These are phyloP conservation scores for Alternaria brassicicola DNA, from an alignment of 2,329 filamentous ascomycete genomes.

Conservation along the genomic window DNA sequence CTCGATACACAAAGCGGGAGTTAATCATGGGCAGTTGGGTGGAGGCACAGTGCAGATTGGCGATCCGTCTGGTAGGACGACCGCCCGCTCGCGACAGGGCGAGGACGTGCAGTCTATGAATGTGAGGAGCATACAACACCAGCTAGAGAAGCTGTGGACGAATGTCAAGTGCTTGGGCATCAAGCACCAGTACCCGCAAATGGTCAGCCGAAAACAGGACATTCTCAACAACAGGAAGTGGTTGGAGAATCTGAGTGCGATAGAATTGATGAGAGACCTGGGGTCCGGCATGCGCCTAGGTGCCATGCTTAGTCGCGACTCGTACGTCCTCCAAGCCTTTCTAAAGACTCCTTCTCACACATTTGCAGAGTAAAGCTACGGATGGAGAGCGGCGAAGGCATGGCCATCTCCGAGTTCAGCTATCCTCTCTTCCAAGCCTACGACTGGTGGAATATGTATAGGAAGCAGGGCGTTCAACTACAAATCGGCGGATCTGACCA, in stretches of 20 bases:
- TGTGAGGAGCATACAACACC: conserved; percentile 70
- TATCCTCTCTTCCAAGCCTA: conserved; percentile 94
- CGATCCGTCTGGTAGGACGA: conserved; percentile 74
- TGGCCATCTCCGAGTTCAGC: conserved; percentile 91
- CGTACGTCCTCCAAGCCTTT: conserved; percentile 61
- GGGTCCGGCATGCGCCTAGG: conserved; percentile 79
- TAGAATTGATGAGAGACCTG: conserved; percentile 76
- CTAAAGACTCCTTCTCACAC: conserved; percentile 19
- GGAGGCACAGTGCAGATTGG: conserved; percentile 79
- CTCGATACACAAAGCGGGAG: conserved; percentile 6
- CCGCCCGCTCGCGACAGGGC: conserved; percentile 62
- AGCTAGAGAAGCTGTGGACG: conserved; percentile 73
- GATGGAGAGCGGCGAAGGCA: conserved; percentile 83
- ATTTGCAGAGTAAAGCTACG: conserved; percentile 73
- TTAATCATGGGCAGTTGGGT: conserved; percentile 59
- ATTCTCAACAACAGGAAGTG: conserved; percentile 84
- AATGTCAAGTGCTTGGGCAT: conserved; percentile 72
- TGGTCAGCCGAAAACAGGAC: conserved; percentile 70
- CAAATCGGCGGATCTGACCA: conserved; percentile 96
- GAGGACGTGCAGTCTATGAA: conserved; percentile 65
- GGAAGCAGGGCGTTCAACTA: conserved; percentile 71
- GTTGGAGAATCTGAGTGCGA: conserved; percentile 73
- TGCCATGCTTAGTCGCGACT: conserved; percentile 86
- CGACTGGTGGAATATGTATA: conserved; percentile 93
- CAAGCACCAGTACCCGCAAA: conserved; percentile 67